Evolutionary conservation across 768 basidiomycete species (phyloP), one percentile per base, ranked within the genome.

Genomic region (Agrocybe praecox): DNA sequence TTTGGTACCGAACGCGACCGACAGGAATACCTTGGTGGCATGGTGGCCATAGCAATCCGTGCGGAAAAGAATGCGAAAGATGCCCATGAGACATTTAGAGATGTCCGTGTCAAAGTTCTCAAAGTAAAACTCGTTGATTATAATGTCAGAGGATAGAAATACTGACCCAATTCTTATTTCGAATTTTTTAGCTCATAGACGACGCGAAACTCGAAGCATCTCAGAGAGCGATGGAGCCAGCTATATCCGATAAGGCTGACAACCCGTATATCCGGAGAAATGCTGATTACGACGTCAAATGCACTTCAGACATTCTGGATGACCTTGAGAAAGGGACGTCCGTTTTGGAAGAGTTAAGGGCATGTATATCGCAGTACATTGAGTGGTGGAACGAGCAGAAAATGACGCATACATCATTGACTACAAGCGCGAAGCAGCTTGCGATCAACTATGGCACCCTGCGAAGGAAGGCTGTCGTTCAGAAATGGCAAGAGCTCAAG

Each of bases 381-480:
- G 29, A 46, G 6, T 62, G 60, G 60, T 62, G 60, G 60, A 62
- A 55, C 12, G 19, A 22, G 11, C 40, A 47, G 17, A 32, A 19
- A 17, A 23, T 57, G 49, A n/a, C 18, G 6, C 33, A 56, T 19
- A 32, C 10, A 19, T 6, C 49, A 7, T 36, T 43, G 17, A 7
- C 26, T 15, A 15, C 14, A 2, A 44, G 47, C 1, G 14, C 22
- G 2, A 1, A 46, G 1, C 18, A 17, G 33, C 26, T 45, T 6
- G 33, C 46, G 1, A 24, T 46, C 33, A 46, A 46, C 7, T 45
- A 45, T 18, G 32, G 33, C 22, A 14, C 33, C 1, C 45, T 59
- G 14, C 55, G 55, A 9, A 24, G 32, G 15, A 29, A n/a, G 15
- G 34, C 49, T 19, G 45, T 53, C 2, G 29, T 57, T 2, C 22